Conservation (phyloP, 2,329 filamentous ascomycete genomes). For the Passalora sequoiae region DNA sequence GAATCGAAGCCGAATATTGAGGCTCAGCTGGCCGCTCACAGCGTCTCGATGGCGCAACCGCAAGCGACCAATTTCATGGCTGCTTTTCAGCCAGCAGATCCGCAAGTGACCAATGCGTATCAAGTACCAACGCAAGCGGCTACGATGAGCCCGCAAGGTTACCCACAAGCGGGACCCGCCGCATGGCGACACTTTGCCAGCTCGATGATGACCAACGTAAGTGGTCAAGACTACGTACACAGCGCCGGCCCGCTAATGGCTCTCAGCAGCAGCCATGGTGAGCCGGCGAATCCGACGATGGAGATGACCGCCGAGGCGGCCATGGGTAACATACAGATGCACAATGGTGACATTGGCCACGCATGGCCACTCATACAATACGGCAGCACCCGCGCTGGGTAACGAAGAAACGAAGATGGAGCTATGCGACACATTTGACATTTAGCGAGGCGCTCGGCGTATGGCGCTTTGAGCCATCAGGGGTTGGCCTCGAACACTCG, state of each 20-base stretch:
- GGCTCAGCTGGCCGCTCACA: conserved; percentile 19
- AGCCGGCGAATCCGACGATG: conserved; percentile 10
- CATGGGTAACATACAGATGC: conserved; percentile 23
- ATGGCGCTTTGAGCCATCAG: neutral
- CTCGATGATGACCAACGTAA: conserved; percentile 24
- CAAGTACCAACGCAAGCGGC: conserved; percentile 7
- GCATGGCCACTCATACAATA: conserved; percentile 28
- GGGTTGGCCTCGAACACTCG: neutral
- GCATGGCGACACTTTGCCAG: conserved; percentile 33
- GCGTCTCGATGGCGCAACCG: conserved; percentile 10
- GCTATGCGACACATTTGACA: too few relatives aligned
- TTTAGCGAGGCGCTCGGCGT: conserved; percentile 3
- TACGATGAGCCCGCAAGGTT: conserved; percentile 13
- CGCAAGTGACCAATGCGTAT: conserved; percentile 11
- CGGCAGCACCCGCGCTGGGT: conserved; percentile 1
- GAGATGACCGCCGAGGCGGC: conserved; percentile 11
- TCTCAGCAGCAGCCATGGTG: conserved; percentile 12
- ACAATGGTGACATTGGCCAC: conserved; percentile 16
- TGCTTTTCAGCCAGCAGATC: conserved; percentile 17
- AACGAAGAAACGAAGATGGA: neutral
- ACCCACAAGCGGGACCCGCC: conserved; percentile 22
- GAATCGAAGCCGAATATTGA: conserved; percentile 24
- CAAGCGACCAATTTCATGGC: conserved; percentile 17
- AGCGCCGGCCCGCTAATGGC: conserved; percentile 14
- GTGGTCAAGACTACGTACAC: conserved; percentile 17